Conservation (phyloP, 306 rosid species). For the Glycine latifolia region DNA sequence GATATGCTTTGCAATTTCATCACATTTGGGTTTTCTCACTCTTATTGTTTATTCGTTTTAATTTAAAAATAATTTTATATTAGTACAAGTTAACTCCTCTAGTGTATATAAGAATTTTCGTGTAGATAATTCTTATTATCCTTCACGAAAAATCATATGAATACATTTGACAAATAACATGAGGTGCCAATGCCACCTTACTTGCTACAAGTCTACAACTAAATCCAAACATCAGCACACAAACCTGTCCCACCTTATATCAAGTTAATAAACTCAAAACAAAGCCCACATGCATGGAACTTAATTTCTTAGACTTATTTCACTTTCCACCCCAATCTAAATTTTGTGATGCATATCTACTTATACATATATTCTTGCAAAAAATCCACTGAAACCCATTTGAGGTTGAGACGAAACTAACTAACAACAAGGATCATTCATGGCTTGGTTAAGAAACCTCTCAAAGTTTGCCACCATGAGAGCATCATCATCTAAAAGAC, state of each 20-base stretch:
- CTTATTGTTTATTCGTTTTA: no score
- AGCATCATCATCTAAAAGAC: constrained; percentile 44
- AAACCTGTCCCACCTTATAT: neutral
- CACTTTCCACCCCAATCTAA: constrained; percentile 39
- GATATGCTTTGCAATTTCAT: no score
- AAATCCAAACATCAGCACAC: neutral
- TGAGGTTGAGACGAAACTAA: constrained; percentile 31
- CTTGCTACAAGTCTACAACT: neutral
- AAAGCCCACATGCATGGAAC: neutral
- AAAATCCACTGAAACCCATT: constrained; percentile 33
- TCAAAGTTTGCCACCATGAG: constrained; percentile 54
- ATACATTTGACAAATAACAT: constrained; percentile 8
- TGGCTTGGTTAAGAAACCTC: constrained; percentile 79
- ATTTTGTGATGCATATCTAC: constrained; percentile 45
- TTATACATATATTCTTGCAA: constrained; percentile 8
- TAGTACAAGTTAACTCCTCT: no score
- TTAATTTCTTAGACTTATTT: neutral
- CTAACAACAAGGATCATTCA: neutral
- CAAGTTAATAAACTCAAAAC: neutral
- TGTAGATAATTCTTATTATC: neutral
- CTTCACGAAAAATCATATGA: constrained; percentile 4
- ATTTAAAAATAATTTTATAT: no score
- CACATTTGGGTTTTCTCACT: no score
- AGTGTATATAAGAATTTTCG: neutral
- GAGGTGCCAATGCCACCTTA: constrained; percentile 1